Percentiles rank a stretch among this genome's conserved stretches.
Evolutionary conservation across 2,329 filamentous ascomycete species (phyloP).

Genomic region (Aspergillus ochraceus): DNA sequence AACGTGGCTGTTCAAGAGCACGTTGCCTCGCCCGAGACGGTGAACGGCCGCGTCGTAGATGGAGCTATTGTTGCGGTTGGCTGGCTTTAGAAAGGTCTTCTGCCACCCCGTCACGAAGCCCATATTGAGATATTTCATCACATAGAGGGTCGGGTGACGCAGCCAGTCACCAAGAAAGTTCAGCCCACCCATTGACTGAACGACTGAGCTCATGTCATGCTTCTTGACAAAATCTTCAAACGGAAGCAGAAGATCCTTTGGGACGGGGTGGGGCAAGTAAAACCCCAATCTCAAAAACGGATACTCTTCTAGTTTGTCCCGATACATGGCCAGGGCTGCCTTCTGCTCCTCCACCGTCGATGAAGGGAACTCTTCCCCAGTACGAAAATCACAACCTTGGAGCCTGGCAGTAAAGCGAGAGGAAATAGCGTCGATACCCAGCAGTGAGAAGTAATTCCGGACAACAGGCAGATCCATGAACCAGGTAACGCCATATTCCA

Average conservation of each 20-base stretch:
- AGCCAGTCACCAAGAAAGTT: conserved; percentile 1
- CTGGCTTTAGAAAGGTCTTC: neutral
- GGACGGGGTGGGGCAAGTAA: conserved; percentile 13
- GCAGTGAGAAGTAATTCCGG: conserved; percentile 23
- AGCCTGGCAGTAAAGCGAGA: neutral
- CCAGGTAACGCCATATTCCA: conserved; percentile 31
- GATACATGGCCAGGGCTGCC: neutral
- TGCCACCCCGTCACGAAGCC: neutral
- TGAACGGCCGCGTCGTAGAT: neutral
- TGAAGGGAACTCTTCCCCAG: neutral
- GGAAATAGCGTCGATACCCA: conserved; percentile 16
- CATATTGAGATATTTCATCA: neutral
- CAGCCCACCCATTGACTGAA: neutral
- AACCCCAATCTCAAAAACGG: conserved; percentile 9
- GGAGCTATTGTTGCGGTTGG: neutral
- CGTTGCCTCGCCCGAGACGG: neutral
- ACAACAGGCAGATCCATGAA: conserved; percentile 23
- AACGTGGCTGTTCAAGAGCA: neutral
- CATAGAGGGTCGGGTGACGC: neutral
- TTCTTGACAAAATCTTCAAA: neutral
- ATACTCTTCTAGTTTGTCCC: conserved; percentile 9
- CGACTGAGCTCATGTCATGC: neutral
- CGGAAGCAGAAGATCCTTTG: conserved; percentile 5
- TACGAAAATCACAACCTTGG: conserved; percentile 2
- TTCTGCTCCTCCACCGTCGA: conserved; percentile 3